Evolutionary conservation across 1,139 yeast species (phyloP).

Genomic region (Nakaseomyces bracarensis): DNA sequence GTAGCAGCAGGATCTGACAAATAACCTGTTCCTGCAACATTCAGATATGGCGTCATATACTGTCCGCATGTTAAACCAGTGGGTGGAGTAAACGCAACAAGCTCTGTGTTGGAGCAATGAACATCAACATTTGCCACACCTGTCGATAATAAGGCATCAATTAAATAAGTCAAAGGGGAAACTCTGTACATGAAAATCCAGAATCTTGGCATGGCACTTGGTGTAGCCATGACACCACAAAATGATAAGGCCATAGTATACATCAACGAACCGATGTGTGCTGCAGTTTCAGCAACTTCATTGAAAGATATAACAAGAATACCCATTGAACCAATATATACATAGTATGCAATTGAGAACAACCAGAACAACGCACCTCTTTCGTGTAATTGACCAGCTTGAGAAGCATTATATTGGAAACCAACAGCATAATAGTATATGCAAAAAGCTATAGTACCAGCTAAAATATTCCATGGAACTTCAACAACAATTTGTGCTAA

Average conservation of each 20-base stretch:
- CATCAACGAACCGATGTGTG: conserved; percentile 53
- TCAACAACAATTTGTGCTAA: conserved; percentile 58
- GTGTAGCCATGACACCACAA: conserved; percentile 74
- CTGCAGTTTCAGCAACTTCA: conserved; percentile 67
- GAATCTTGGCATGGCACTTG: conserved; percentile 47
- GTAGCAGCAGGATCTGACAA: conserved; percentile 39
- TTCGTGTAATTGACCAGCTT: conserved; percentile 43
- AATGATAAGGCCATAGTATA: conserved; percentile 64
- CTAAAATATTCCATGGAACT: conserved; percentile 62
- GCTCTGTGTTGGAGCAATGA: conserved; percentile 42
- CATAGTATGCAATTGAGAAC: conserved; percentile 44
- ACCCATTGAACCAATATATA: conserved; percentile 58
- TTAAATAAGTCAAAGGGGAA: conserved; percentile 56
- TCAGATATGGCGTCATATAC: conserved; percentile 42
- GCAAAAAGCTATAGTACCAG: conserved; percentile 60
- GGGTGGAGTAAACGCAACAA: conserved; percentile 41
- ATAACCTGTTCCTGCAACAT: conserved; percentile 47
- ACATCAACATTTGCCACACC: conserved; percentile 48
- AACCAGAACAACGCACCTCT: conserved; percentile 69
- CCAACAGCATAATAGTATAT: conserved; percentile 83
- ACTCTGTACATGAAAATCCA: conserved; percentile 58
- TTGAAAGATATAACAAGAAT: conserved; percentile 46
- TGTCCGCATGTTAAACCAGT: conserved; percentile 44
- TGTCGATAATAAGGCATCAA: conserved; percentile 43
- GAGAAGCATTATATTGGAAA: conserved; percentile 47